These are phyloP conservation scores for Clonostachys sp. DNA, from an alignment of 2,329 filamentous ascomycete genomes.

Conservation along the genomic window DNA sequence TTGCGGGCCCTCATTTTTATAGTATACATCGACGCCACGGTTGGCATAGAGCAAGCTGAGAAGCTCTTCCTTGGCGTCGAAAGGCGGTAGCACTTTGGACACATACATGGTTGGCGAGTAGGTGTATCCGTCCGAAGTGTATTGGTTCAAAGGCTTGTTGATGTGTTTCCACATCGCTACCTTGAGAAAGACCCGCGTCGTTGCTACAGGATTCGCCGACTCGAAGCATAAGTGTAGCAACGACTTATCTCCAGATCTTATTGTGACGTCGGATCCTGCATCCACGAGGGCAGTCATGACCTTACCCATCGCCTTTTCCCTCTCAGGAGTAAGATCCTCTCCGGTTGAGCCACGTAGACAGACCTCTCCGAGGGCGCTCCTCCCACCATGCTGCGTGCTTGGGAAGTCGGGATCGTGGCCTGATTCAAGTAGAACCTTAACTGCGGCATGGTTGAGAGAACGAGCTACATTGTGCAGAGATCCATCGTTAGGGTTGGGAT, in stretches of 20 bases:
- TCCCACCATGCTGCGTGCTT: slow-evolving; percentile 55
- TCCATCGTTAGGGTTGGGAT: slow-evolving; percentile 57
- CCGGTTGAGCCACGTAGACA: slow-evolving; percentile 49
- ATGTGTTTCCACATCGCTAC: slow-evolving; percentile 61
- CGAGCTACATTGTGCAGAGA: slow-evolving; percentile 62
- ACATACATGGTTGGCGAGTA: slow-evolving; percentile 66
- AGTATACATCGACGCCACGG: slow-evolving; percentile 48
- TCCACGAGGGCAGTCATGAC: slow-evolving; percentile 52
- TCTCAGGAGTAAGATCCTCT: slow-evolving; percentile 33
- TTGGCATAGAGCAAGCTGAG: slow-evolving; percentile 44
- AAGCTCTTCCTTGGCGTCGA: slow-evolving; percentile 33
- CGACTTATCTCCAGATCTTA: slow-evolving; percentile 53
- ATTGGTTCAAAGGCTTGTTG: slow-evolving; percentile 55
- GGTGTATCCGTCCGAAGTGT: slow-evolving; percentile 43
- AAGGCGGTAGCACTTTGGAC: slow-evolving; percentile 33
- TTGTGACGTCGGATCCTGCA: slow-evolving; percentile 49
- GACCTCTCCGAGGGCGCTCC: slow-evolving; percentile 59
- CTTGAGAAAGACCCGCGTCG: slow-evolving; percentile 54
- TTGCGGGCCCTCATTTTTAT: slow-evolving; percentile 47
- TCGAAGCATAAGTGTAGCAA: slow-evolving; percentile 57
- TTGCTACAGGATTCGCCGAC: slow-evolving; percentile 45
- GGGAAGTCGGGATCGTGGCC: slow-evolving; percentile 63
- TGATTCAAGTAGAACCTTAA: slow-evolving; percentile 51
- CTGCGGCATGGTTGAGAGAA: slow-evolving; percentile 50
- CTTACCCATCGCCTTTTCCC: slow-evolving; percentile 51